Evolutionary conservation across 2,329 filamentous ascomycete species (phyloP).

Genomic region (Xylaria sp.): DNA sequence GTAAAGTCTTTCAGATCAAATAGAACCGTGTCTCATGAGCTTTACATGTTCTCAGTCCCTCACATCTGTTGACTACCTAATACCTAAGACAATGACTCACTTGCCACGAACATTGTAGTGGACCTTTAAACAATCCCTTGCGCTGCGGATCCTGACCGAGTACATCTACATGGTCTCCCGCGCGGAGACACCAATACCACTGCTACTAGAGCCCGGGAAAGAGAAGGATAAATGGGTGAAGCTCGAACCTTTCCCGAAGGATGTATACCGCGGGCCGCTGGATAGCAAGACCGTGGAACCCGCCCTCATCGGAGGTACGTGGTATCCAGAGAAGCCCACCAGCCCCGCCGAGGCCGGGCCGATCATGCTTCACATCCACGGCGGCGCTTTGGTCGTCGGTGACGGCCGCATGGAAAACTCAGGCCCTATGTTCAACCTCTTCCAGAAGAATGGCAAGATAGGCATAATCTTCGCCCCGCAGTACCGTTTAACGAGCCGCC

Average conservation of each 20-base stretch:
- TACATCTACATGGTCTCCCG: conserved; percentile 22
- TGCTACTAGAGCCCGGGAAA: conserved; percentile 39
- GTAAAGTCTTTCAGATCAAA: background rate
- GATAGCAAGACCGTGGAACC: conserved; percentile 37
- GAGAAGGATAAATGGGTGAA: conserved; percentile 40
- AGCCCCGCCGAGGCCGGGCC: conserved; percentile 17
- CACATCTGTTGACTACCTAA: no score
- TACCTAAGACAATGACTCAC: conserved; percentile 14
- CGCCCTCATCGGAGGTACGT: conserved; percentile 47
- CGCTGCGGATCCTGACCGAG: conserved; percentile 24
- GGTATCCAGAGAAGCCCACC: conserved; percentile 42
- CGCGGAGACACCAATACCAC: conserved; percentile 33
- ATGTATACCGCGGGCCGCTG: conserved; percentile 43
- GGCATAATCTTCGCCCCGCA: conserved; percentile 57
- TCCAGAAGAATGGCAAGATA: conserved; percentile 52
- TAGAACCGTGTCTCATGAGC: background rate
- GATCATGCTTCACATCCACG: conserved; percentile 47
- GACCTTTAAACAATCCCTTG: conserved; percentile 40
- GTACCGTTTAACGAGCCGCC: conserved; percentile 59
- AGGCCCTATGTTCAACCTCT: conserved; percentile 38
- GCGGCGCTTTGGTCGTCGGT: conserved; percentile 44
- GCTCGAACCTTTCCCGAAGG: conserved; percentile 36
- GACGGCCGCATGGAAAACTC: conserved; percentile 37
- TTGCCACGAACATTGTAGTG: conserved; percentile 32
- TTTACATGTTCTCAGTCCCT: background rate